Percentiles rank a stretch among this genome's conserved stretches.
phyloP scores from a whole-genome alignment of 2,329 filamentous ascomycete genomes.

The Diplodia scrobiculata region DNA sequence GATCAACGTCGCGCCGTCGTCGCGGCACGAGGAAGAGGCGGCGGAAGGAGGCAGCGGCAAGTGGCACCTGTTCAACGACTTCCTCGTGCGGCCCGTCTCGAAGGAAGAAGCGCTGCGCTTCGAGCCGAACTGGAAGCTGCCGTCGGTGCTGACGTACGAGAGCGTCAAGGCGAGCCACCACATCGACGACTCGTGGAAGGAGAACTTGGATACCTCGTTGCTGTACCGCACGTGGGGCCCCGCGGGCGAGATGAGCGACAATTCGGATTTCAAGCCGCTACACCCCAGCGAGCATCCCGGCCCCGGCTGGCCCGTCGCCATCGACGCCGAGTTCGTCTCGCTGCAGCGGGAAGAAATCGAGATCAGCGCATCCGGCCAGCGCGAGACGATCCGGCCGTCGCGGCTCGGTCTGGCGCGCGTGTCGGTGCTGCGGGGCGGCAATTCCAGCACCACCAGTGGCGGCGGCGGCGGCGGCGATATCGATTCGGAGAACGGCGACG shows the following conservation, averaged over 20 bases:
- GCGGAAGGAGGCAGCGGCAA: constrained; percentile 51
- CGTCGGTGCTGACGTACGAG: constrained; percentile 85
- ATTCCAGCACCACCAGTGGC: constrained; percentile 49
- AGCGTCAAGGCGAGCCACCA: constrained; percentile 76
- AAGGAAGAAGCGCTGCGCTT: constrained; percentile 85
- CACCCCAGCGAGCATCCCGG: constrained; percentile 66
- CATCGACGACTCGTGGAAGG: constrained; percentile 85
- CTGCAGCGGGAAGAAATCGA: constrained; percentile 92
- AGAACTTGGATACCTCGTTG: constrained; percentile 77
- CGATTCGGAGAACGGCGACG: not conserved
- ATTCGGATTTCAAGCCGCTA: constrained; percentile 63
- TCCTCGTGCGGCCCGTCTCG: constrained; percentile 78
- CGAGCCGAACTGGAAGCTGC: constrained; percentile 88
- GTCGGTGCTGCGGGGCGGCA: constrained; percentile 81
- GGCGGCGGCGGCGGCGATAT: not conserved
- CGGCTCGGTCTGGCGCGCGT: constrained; percentile 91
- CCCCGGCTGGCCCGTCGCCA: constrained; percentile 74
- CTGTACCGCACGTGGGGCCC: constrained; percentile 71
- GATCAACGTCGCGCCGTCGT: constrained; percentile 75
- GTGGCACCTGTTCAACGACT: constrained; percentile 98
- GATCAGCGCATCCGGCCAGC: constrained; percentile 89
- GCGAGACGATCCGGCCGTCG: constrained; percentile 87
- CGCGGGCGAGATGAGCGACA: constrained; percentile 43
- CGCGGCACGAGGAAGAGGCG: constrained; percentile 57
- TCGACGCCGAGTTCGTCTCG: constrained; percentile 96